phyloP scores from a whole-genome alignment of 257 asterid species.

The Rauvolfia tetraphylla region DNA sequence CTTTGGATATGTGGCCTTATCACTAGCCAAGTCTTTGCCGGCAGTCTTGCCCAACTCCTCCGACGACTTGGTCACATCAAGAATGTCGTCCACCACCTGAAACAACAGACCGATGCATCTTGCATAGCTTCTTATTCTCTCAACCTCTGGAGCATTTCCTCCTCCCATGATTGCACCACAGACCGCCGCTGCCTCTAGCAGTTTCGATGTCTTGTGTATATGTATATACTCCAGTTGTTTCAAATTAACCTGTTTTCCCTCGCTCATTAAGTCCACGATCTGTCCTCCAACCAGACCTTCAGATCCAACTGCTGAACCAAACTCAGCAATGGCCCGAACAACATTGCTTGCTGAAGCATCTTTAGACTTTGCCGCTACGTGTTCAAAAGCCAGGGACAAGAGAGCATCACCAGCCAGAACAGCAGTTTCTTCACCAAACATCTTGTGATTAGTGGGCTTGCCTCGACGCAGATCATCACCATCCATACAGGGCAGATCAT shows the following conservation, averaged over 20 bases:
- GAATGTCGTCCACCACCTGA: constrained; percentile 76
- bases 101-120: constrained; percentile 56
- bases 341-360: constrained; percentile 31
- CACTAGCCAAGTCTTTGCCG: constrained; percentile 51
- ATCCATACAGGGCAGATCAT: constrained; percentile 80
- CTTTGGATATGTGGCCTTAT: constrained; percentile 66
- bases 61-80: constrained; percentile 57
- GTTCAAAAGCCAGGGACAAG: constrained; percentile 55
- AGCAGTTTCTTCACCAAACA: constrained; percentile 57
- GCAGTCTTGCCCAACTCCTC: constrained; percentile 64
- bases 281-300: constrained; percentile 72
- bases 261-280: constrained; percentile 47
- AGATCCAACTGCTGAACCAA: constrained; percentile 52
- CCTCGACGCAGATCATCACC: constrained; percentile 61
- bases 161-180: constrained; percentile 76
- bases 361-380: constrained; percentile 38
- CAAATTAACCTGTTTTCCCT: constrained; percentile 46
- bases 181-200: constrained; percentile 72
- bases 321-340: constrained; percentile 45
- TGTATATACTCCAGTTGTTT: constrained; percentile 59
- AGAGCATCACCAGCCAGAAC: constrained; percentile 72
- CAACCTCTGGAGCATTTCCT: constrained; percentile 42
- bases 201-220: constrained; percentile 57
- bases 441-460: constrained; percentile 60
- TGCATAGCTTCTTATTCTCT: constrained; percentile 53